Base-by-base conservation (phyloP, 2,329 filamentous ascomycete genomes). In the Aspergillus nomiae region DNA sequence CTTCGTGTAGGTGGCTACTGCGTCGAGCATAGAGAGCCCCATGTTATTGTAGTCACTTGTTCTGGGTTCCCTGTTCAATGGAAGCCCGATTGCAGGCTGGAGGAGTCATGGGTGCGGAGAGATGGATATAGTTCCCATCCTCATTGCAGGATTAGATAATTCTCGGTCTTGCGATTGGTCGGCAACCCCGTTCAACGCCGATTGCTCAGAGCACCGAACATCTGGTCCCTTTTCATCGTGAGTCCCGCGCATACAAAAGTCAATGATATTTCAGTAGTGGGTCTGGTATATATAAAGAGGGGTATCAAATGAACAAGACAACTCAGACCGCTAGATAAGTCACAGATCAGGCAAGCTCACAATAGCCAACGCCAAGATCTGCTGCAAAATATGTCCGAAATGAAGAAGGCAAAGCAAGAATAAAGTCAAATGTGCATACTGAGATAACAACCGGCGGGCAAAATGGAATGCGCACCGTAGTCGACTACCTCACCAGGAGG, bases 141-240 rank as follows among this genome's bases (percentile, higher is more conserved):
- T 16, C 34, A 6, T 16, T 7, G 34, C 34, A 16, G 21, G 24
- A 16, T 36, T 32, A 59, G 56, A 58, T 66, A 64, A 64, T 63
- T 43, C 43, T n/a, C 28, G 26, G n/a, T n/a, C 32, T 26, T 56
- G 59, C 61, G 59, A 68, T 69, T 69, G 64, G 67, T 43, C 55
- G 30, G 24, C 4, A 56, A 28, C 12, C n/a, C 67, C 65, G 65
- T 60, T 50, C 46, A 53, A 63, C 58, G 61, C 63, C 56, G 64
- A 68, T 65, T 63, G 66, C 21, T 50, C 43, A 7, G 60, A 59
- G 46, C 11, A n/a, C 67, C 65, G 67, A 63, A 21, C 36, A 32
- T 21, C 26, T 58, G 36, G 28, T 16, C 32, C 26, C 3, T 48
- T 45, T 58, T 53, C 19, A 46, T 12, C 8, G 43, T 19, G 34